Conservation (phyloP, 495 filamentous ascomycete species). For the Xylaria flabelliformis region DNA sequence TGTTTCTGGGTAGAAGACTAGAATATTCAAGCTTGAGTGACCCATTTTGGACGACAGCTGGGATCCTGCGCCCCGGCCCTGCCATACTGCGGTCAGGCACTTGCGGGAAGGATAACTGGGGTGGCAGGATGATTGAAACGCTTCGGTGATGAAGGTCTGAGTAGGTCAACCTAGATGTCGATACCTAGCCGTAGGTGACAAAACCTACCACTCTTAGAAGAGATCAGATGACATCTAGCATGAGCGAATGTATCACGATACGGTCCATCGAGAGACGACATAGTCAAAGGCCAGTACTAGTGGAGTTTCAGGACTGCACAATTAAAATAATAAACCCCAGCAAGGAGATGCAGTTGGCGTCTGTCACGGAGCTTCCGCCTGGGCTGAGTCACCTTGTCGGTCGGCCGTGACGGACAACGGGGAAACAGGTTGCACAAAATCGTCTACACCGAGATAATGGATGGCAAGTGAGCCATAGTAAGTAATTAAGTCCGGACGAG, state of each 20-base stretch:
- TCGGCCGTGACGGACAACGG: not conserved
- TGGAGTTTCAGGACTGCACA: not conserved
- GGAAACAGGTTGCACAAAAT: not conserved
- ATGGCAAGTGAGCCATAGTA: not conserved
- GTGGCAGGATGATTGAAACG: slow-evolving; percentile 3
- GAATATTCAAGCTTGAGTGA: slow-evolving; percentile 21
- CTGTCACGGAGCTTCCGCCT: not conserved
- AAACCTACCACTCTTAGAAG: not conserved
- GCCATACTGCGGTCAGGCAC: slow-evolving; percentile 30
- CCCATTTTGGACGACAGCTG: slow-evolving; percentile 30
- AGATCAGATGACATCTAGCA: not conserved
- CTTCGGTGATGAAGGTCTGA: not conserved
- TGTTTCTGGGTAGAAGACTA: slow-evolving; percentile 5
- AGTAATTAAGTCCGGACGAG: not conserved
- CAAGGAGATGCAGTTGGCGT: not conserved
- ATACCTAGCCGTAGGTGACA: not conserved
- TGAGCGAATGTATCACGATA: not conserved
- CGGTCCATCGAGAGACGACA: not conserved
- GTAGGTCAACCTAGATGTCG: not conserved
- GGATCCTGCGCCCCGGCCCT: slow-evolving; percentile 35
- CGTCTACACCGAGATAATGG: slow-evolving; percentile 18
- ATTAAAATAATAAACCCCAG: not conserved
- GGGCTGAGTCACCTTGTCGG: slow-evolving; percentile 12
- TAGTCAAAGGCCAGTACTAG: not conserved
- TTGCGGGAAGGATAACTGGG: slow-evolving; percentile 7